Percentiles rank a stretch among this genome's conserved stretches.
These are phyloP conservation scores for Pestalotiopsis fici DNA, from an alignment of 2,329 filamentous ascomycete genomes.

Conservation along the genomic window DNA sequence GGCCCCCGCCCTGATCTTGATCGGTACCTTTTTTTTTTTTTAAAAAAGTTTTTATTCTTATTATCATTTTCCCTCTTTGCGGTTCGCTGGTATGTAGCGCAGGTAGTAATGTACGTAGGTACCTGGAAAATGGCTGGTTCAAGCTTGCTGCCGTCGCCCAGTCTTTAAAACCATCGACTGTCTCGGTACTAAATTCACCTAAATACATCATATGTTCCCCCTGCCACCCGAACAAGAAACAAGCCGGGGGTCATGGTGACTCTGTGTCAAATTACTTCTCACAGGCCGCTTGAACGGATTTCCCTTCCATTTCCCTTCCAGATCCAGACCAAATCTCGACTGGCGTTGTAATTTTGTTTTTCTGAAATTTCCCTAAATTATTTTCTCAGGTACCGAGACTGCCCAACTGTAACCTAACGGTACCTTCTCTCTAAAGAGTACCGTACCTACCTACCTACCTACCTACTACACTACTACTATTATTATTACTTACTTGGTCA, in stretches of 20 bases:
- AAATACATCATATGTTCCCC: conserved; percentile 10
- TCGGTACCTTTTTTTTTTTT: background rate
- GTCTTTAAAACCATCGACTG: background rate
- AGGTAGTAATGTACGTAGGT: background rate
- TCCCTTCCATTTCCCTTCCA: background rate
- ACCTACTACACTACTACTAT: background rate
- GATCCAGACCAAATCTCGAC: background rate
- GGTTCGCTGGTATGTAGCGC: background rate
- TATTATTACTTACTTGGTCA: background rate
- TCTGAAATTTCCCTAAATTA: background rate
- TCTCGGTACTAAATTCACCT: conserved; percentile 4
- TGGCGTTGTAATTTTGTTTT: background rate
- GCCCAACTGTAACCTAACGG: background rate
- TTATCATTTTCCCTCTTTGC: background rate
- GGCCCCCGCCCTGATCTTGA: background rate
- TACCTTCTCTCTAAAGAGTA: background rate
- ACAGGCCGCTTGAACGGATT: background rate
- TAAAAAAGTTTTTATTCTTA: background rate
- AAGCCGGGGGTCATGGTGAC: background rate
- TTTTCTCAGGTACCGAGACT: background rate
- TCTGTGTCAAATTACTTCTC: background rate
- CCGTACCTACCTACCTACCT: too few relatives aligned
- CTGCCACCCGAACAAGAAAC: background rate
- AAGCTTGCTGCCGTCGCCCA: background rate
- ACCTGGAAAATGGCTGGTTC: background rate